phyloP scores from a whole-genome alignment of 768 basidiomycete species.

The Serendipita sp. region DNA sequence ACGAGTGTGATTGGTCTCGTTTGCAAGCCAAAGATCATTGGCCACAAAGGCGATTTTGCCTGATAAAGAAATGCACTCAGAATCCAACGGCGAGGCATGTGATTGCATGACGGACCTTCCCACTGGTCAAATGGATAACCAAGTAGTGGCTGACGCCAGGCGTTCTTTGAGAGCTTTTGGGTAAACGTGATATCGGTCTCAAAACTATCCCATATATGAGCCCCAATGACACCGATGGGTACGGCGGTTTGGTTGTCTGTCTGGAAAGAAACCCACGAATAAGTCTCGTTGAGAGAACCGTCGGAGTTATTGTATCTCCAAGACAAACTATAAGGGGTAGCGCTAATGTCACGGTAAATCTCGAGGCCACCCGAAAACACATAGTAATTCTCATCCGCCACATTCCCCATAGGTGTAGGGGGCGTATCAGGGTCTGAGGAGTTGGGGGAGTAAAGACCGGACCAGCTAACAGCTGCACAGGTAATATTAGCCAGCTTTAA shows the following conservation, averaged over 20 bases:
- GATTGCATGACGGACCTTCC: neutral
- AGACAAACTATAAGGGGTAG: neutral
- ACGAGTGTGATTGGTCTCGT: neutral
- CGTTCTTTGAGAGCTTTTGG: neutral
- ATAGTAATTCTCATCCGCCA: neutral
- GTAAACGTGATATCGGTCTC: neutral
- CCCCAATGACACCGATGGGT: neutral
- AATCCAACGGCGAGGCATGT: neutral
- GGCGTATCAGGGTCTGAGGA: too few species aligned
- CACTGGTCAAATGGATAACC: constrained; percentile 1
- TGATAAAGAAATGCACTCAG: neutral
- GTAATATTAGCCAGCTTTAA: neutral
- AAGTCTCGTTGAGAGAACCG: neutral
- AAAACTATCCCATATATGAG: neutral
- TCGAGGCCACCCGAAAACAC: neutral
- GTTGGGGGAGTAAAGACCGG: neutral
- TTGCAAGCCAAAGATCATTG: neutral
- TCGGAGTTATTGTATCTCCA: neutral
- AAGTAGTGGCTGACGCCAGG: neutral
- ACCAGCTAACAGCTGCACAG: neutral
- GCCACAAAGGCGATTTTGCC: neutral
- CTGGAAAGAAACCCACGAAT: neutral
- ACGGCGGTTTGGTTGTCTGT: neutral
- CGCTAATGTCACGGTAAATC: neutral
- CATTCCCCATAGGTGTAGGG: neutral